Percentiles rank a stretch among this genome's conserved stretches.
Evolutionary conservation across 2,329 filamentous ascomycete genomes (phyloP).

Genomic region (Fusarium sp.): DNA sequence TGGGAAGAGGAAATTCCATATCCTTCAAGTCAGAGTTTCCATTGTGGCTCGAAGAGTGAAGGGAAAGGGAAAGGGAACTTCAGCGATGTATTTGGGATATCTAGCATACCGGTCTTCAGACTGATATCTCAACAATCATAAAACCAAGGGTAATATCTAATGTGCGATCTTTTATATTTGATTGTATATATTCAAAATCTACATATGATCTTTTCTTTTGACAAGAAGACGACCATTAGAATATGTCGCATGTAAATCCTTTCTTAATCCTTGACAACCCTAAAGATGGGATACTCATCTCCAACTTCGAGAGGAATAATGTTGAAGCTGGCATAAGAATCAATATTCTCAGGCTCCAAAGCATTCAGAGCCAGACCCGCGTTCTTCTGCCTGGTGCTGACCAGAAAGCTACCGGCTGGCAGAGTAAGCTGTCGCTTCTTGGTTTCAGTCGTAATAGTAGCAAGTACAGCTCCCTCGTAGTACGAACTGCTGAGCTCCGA

Average conservation of each 20-base stretch:
- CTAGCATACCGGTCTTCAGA: accelerated
- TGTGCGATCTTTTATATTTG: too few species aligned
- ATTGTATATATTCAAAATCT: accelerated
- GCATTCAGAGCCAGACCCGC: constrained; percentile 43
- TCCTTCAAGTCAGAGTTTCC: accelerated
- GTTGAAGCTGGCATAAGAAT: constrained; percentile 46
- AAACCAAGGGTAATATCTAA: neutral
- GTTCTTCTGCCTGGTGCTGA: constrained; percentile 47
- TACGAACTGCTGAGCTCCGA: constrained; percentile 30
- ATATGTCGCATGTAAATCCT: too few species aligned
- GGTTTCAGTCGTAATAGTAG: constrained; percentile 32
- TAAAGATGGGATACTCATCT: constrained; percentile 46
- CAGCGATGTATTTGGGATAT: neutral
- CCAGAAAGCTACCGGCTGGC: constrained; percentile 43
- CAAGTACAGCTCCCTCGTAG: constrained; percentile 42
- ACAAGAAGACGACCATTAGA: neutral
- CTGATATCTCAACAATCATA: neutral
- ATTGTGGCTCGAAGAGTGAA: neutral
- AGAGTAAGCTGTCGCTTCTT: constrained; percentile 33
- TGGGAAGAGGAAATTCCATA: neutral
- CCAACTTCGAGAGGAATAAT: constrained; percentile 42
- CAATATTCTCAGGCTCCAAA: constrained; percentile 47
- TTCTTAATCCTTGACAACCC: constrained; percentile 9
- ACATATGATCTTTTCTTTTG: accelerated
- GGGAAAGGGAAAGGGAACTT: accelerated